A percentile compares a stretch with the other conserved stretches of the same genome.
phyloP scores from a whole-genome alignment of 441 rosid genomes.

The Adansonia gregorii region DNA sequence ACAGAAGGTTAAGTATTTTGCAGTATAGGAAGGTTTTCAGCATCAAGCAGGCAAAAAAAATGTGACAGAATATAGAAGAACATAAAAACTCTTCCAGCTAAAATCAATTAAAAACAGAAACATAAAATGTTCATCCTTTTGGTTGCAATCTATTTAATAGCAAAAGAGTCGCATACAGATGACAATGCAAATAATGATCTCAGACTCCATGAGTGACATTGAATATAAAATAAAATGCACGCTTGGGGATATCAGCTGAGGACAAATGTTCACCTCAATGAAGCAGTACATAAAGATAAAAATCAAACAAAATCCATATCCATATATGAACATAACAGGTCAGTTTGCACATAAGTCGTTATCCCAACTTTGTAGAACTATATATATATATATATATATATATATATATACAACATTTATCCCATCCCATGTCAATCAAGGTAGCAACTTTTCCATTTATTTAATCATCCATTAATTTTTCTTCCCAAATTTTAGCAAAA shows the following conservation, averaged over 20 bases:
- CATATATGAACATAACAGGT: background rate
- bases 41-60: background rate
- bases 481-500: background rate
- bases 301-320: background rate
- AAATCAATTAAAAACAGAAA: background rate
- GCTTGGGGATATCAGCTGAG: background rate
- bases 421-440: background rate
- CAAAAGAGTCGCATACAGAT: background rate
- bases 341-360: background rate
- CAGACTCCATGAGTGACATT: background rate
- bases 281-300: constrained; percentile 3
- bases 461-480: background rate
- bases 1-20: constrained; percentile 9
- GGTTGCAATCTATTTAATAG: background rate
- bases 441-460: background rate
- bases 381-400: too few species aligned
- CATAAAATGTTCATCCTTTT: background rate
- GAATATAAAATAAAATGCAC: background rate
- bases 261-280: constrained; percentile 4
- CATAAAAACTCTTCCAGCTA: constrained; percentile 4
- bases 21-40: background rate
- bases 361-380: background rate
- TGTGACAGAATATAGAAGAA: background rate
- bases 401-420: background rate
- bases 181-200: background rate